Conservation (phyloP, 306 rosid genomes). For the Fagus crenata region DNA sequence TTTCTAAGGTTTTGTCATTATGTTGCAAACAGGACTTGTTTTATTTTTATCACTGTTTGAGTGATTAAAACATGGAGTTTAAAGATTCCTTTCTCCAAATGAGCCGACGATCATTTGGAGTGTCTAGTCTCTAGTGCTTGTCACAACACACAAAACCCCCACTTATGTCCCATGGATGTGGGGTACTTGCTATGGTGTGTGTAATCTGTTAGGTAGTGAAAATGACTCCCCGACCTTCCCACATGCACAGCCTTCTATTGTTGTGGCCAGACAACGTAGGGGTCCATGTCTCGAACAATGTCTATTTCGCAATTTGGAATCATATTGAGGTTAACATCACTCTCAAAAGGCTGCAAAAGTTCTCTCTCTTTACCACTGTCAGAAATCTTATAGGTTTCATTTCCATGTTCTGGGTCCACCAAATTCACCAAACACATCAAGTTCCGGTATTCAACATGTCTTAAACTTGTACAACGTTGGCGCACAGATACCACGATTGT, state of each 20-base stretch:
- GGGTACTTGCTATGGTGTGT: conserved; percentile 32
- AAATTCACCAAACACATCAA: conserved; percentile 8
- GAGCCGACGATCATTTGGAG: conserved; percentile 25
- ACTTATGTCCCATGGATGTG: conserved; percentile 28
- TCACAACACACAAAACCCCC: conserved; percentile 14
- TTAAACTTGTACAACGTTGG: not conserved
- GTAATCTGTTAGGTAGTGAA: conserved; percentile 14
- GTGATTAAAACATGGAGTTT: conserved; percentile 20
- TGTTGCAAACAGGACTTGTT: conserved; percentile 27
- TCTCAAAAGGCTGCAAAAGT: conserved; percentile 31
- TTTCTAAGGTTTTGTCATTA: conserved; percentile 10
- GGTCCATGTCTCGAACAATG: conserved; percentile 20
- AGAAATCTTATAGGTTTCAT: conserved; percentile 3
- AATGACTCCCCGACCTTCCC: conserved; percentile 22
- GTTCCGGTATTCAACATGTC: conserved; percentile 22
- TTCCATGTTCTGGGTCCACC: conserved; percentile 15
- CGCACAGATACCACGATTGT: too few relatives aligned
- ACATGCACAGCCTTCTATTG: conserved; percentile 36
- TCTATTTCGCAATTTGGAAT: conserved; percentile 30
- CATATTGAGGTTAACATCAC: conserved; percentile 26
- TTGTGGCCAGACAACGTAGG: conserved; percentile 22
- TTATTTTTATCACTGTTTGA: conserved; percentile 32
- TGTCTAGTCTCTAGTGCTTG: not conserved
- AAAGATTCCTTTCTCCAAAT: conserved; percentile 19
- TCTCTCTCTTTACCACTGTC: conserved; percentile 14